Conservation (phyloP, 768 basidiomycete genomes). For the Chiua virens region DNA sequence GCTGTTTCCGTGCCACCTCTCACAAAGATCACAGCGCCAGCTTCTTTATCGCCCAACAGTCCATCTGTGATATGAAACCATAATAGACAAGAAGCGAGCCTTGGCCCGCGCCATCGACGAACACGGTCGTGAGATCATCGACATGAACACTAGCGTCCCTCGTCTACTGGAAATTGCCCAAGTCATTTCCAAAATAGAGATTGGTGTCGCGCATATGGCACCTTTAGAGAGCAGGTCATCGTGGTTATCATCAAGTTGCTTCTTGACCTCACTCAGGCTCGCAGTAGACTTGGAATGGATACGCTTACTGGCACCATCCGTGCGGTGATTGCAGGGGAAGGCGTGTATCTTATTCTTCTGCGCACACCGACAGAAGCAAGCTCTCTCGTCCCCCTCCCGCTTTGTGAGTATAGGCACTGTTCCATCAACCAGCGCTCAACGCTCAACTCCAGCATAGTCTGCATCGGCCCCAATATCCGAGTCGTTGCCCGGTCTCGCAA, state of each 20-base stretch:
- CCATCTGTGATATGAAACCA: conserved; percentile 57
- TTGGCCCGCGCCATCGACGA: conserved; percentile 68
- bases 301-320: conserved; percentile 53
- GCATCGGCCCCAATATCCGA: no score
- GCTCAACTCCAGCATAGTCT: no score
- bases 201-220: conserved; percentile 88
- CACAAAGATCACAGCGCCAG: conserved; percentile 88
- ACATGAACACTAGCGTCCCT: conserved; percentile 56
- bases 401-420: conserved; percentile 46
- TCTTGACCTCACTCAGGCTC: conserved; percentile 60
- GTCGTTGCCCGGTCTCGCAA: no score
- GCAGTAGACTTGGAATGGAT: conserved; percentile 67
- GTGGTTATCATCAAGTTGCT: conserved; percentile 87
- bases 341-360: conserved; percentile 16
- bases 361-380: conserved; percentile 31
- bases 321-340: conserved; percentile 60
- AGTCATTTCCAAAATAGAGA: conserved; percentile 81
- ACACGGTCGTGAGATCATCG: conserved; percentile 78
- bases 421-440: neutral
- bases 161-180: conserved; percentile 76
- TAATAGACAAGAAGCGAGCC: conserved; percentile 56
- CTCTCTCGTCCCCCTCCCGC: conserved; percentile 60
- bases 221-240: conserved; percentile 83
- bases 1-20: conserved; percentile 87
- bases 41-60: conserved; percentile 90